Conservation (phyloP, 2,329 filamentous ascomycete genomes). For the Diaporthe sp. region DNA sequence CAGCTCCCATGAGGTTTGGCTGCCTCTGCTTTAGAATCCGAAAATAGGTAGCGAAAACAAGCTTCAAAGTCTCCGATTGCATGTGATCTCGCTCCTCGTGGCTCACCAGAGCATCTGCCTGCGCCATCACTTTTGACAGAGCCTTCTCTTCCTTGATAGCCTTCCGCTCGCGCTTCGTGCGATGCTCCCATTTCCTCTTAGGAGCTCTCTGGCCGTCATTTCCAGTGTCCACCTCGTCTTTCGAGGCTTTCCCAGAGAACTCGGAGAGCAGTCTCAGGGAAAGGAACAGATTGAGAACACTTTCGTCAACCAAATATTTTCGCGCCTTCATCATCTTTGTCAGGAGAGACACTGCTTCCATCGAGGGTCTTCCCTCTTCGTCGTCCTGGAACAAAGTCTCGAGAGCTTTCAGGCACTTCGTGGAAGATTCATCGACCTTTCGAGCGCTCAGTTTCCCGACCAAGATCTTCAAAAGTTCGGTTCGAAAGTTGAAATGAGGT, state of each 20-base stretch:
- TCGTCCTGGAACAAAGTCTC: conserved; percentile 88
- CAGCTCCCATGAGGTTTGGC: conserved; percentile 93
- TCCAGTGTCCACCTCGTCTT: conserved; percentile 75
- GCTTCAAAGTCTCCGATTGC: conserved; percentile 94
- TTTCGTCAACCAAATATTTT: conserved; percentile 86
- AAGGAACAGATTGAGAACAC: conserved; percentile 90
- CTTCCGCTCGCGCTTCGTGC: conserved; percentile 91
- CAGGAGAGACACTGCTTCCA: conserved; percentile 87
- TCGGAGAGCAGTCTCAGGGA: conserved; percentile 90
- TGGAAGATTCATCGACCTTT: conserved; percentile 79
- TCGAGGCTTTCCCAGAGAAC: conserved; percentile 86
- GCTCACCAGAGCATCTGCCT: conserved; percentile 90
- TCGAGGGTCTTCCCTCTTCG: conserved; percentile 88
- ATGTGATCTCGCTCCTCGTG: conserved; percentile 94
- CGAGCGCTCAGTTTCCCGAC: conserved; percentile 84
- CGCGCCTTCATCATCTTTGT: conserved; percentile 96
- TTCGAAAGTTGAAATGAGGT: conserved; percentile 97
- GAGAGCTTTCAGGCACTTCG: conserved; percentile 82
- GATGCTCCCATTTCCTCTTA: conserved; percentile 85
- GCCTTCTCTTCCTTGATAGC: conserved; percentile 85
- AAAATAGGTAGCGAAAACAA: conserved; percentile 96
- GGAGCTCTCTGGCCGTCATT: conserved; percentile 65
- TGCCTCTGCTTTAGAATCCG: conserved; percentile 88
- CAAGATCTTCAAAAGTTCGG: conserved; percentile 88
- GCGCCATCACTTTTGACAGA: conserved; percentile 92